Base-by-base conservation (phyloP, 257 asterid genomes). In the Przewalskia tangutica region DNA sequence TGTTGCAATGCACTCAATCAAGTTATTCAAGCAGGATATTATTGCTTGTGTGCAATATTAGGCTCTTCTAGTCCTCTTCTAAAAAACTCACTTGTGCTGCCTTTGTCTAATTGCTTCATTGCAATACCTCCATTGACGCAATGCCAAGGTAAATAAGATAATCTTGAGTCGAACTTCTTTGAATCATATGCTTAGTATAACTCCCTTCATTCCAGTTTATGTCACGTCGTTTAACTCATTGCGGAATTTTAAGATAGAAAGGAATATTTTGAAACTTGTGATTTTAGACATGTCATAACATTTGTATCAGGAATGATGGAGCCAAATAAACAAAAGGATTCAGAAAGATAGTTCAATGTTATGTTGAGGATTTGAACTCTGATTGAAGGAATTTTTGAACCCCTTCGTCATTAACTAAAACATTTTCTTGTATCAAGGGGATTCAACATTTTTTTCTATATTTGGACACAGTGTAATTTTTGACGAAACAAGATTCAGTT, bases 1-100 rank as follows among this genome's bases (percentile, higher is more conserved):
- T 81, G 84, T n/a, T 81, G 84, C 53, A 46, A 81, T 12, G 46
- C 44, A 44, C 80, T 81, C 6, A 68, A 81, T 50, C 84, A 81
- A 38, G 48, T 77, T 2, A 32, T 81, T 18, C 56, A 51, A 81
- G 71, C 18, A 11, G 84, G 84, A 8, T 70, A 81, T 55, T 77
- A 81, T 68, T 81, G 84, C 54, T 67, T 81, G 71, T 81, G 84
- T 17, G 77, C 64, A 12, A 44, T 81, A 11, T 54, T 81, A 8
- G 67, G 58, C 42, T 55, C 84, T 38, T 42, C 54, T 42, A 54
- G 0, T 54, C 84, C 84, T 67, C 84, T 54, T 54, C 11, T 81
- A 67, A 53, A 56, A 14, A 68, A 67, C 56, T 59, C 80, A 8
- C 48, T 81, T 38, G 70, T 81, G 1, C 17, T 81, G 2, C 40